phyloP scores from a whole-genome alignment of 768 basidiomycete species.

The Russula virescens region DNA sequence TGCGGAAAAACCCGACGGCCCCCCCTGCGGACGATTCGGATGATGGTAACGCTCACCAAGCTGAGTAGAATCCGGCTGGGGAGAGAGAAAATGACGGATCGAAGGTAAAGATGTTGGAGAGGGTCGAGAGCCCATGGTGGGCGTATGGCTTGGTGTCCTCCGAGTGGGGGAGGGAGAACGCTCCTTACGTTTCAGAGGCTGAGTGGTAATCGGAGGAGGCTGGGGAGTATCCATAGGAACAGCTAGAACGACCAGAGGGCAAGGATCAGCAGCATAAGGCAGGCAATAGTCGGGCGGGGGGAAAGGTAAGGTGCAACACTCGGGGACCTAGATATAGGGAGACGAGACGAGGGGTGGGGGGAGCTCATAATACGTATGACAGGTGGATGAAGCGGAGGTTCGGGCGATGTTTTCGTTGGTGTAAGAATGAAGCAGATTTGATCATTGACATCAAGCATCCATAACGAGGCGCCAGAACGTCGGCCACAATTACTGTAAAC shows the following conservation, averaged over 20 bases:
- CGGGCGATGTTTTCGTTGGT: conserved; percentile 15
- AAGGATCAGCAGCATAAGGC: conserved; percentile 15
- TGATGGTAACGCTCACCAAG: conserved; percentile 19
- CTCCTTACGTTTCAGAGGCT: conserved; percentile 24
- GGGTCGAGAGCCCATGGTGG: conserved; percentile 12
- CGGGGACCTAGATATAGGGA: conserved; percentile 23
- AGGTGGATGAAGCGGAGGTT: conserved; percentile 21
- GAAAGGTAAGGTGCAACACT: conserved; percentile 13
- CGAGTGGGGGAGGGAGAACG: conserved; percentile 22
- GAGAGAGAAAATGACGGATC: conserved; percentile 25
- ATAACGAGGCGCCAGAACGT: conserved; percentile 18
- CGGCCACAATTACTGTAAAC: conserved; percentile 20
- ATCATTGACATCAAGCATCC: conserved; percentile 17
- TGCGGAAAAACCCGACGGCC: conserved; percentile 9
- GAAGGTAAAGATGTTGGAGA: conserved; percentile 24
- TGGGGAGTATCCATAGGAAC: conserved; percentile 22
- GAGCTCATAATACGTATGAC: conserved; percentile 21
- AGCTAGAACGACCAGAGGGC: not conserved
- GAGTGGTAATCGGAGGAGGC: conserved; percentile 19
- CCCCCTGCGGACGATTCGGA: conserved; percentile 10
- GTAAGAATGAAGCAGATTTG: conserved; percentile 22
- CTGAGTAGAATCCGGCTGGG: conserved; percentile 12
- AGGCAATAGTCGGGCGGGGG: conserved; percentile 16
- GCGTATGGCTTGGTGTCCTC: conserved; percentile 6
- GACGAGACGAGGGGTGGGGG: conserved; percentile 9